Evolutionary conservation across 177 flowering plant species (phyloP).

Genomic region (Tripterygium wilfordii): DNA sequence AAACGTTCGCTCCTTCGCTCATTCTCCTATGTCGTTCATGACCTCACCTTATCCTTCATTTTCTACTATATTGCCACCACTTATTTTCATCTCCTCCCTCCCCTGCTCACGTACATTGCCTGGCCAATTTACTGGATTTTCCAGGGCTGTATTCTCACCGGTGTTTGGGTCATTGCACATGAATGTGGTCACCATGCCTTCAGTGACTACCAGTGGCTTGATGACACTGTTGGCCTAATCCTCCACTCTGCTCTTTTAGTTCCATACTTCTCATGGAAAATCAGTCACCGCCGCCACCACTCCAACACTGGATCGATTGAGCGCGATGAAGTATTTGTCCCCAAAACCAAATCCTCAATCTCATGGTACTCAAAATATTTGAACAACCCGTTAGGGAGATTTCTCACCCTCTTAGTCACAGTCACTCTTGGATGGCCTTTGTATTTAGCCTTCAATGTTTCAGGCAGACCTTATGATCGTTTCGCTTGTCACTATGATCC

Average conservation of each 20-base stretch:
- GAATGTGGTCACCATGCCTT: slow-evolving; percentile 33
- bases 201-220: slow-evolving; percentile 20
- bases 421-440: slow-evolving; percentile 28
- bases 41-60: too few relatives aligned
- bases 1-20: too few relatives aligned
- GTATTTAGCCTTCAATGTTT: slow-evolving; percentile 27
- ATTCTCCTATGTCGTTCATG: too few relatives aligned
- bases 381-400: slow-evolving; percentile 29
- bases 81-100: too few relatives aligned
- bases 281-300: slow-evolving; percentile 34
- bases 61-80: too few relatives aligned
- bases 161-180: too few relatives aligned
- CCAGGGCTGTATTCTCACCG: too few relatives aligned
- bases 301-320: slow-evolving; percentile 29
- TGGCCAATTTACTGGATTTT: too few relatives aligned
- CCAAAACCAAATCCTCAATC: slow-evolving; percentile 15
- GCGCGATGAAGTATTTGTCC: slow-evolving; percentile 30
- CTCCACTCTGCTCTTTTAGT: slow-evolving; percentile 14
- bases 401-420: slow-evolving; percentile 9
- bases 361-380: slow-evolving; percentile 20
- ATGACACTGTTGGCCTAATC: slow-evolving; percentile 22
- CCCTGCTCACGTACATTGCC: too few relatives aligned
- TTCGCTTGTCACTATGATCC: slow-evolving; percentile 35
- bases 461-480: slow-evolving; percentile 25
- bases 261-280: slow-evolving; percentile 29